Conservation (phyloP, 768 basidiomycete genomes). For the Russula foetens region DNA sequence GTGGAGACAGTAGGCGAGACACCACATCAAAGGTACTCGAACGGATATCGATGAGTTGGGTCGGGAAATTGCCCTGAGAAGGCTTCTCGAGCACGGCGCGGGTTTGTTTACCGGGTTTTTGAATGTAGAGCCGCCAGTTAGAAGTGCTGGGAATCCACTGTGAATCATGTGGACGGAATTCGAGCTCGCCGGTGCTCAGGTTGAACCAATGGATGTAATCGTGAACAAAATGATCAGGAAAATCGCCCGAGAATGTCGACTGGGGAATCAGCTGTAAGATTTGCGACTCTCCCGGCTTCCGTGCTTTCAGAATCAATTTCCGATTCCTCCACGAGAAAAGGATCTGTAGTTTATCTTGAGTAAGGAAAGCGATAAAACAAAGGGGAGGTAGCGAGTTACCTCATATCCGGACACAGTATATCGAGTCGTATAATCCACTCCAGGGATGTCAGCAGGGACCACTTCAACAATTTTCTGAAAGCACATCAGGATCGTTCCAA, state of each 20-base stretch:
- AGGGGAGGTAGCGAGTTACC: not conserved
- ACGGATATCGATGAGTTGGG: not conserved
- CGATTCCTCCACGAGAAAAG: not conserved
- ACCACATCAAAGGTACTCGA: not conserved
- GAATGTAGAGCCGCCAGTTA: slow-evolving; percentile 25
- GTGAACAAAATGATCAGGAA: slow-evolving; percentile 28
- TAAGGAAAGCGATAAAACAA: not conserved
- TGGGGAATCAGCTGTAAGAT: slow-evolving; percentile 30
- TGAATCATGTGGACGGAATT: slow-evolving; percentile 27
- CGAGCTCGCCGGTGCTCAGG: slow-evolving; percentile 21
- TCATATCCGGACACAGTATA: not conserved
- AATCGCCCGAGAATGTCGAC: slow-evolving; percentile 23
- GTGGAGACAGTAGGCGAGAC: not conserved
- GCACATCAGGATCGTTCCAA: not conserved
- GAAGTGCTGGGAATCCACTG: slow-evolving; percentile 25
- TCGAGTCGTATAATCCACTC: slow-evolving; percentile 3
- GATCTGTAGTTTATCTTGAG: not conserved
- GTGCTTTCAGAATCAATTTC: not conserved
- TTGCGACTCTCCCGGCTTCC: not conserved
- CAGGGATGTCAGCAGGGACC: not conserved
- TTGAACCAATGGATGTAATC: slow-evolving; percentile 32
- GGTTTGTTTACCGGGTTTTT: too few relatives aligned
- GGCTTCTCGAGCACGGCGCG: not conserved
- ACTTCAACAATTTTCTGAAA: slow-evolving; percentile 1
- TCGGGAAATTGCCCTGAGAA: not conserved